Base-by-base conservation (phyloP, 345 rosid genomes). In the Pistacia atlantica region DNA sequence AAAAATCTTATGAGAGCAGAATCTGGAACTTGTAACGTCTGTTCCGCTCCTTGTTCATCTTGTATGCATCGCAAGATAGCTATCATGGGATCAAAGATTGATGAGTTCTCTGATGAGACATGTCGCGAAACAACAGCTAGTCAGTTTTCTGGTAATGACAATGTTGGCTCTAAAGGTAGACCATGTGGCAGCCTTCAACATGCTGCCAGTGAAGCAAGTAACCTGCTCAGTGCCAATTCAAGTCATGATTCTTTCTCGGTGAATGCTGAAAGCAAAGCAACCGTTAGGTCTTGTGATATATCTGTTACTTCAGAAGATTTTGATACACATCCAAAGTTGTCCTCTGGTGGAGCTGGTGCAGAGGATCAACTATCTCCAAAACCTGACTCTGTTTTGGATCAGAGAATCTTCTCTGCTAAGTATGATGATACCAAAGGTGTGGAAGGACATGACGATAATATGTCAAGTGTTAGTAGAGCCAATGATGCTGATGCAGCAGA, bases 11-110 rank as follows among this genome's bases (percentile, higher is more conserved):
- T 79, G 45, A 80, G 79, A 78, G 78, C 72, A 76, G 92, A 93
- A 79, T 92, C 94, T 75, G 97, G 98, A 81, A 93, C 89, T 74
- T 89, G 94, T 78, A 90, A 88, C 82, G 90, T 88, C 72, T 91
- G 92, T 81, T 92, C 86, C 51, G 88, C 98, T 78, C 91, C 96
- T 80, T 89, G 97, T 85, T 91, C 93, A 68, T 95, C 95, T 58
- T 92, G 97, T 78, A 89, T 84, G 91, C 97, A 92, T 79, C 88
- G 78, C 72, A 84, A 78, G 70, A 67, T 70, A 65, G 86, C 83
- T 78, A 77, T 62, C 74, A 84, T 84, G 85, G 93, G 86, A 74
- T 83, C 87, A 42, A 90, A 92, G 80, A 85, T 35, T 68, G 88
- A 79, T 12, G 97, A 86, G 77, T 85, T 79, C 78, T 90, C 90